Evolutionary conservation across 2,329 filamentous ascomycete species (phyloP).

Genomic region (Fusarium abutilonis): DNA sequence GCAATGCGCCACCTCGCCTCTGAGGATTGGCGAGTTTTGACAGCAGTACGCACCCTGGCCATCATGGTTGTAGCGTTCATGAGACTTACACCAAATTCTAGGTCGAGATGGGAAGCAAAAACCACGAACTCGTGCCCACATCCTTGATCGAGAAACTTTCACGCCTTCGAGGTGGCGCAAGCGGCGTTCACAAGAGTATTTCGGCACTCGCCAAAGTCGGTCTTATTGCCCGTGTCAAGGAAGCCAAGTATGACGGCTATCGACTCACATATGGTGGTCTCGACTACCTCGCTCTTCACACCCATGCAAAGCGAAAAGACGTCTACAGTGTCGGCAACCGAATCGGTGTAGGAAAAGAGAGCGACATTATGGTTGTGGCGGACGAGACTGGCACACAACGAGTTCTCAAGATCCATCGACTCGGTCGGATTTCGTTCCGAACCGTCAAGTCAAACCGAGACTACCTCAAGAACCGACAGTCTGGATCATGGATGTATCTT

Average conservation of each 20-base stretch:
- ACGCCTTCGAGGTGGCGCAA: slow-evolving; percentile 79
- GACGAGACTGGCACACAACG: slow-evolving; percentile 78
- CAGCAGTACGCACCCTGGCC: slow-evolving; percentile 72
- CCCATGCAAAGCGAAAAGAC: slow-evolving; percentile 79
- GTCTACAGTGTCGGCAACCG: slow-evolving; percentile 94
- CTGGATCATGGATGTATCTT: slow-evolving; percentile 98
- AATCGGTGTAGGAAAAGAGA: slow-evolving; percentile 97
- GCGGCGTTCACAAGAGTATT: slow-evolving; percentile 85
- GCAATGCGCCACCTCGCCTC: slow-evolving; percentile 89
- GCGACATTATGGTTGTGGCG: slow-evolving; percentile 94
- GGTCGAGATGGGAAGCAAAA: slow-evolving; percentile 94
- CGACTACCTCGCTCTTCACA: slow-evolving; percentile 95
- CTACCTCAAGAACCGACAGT: slow-evolving; percentile 83
- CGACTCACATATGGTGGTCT: slow-evolving; percentile 95
- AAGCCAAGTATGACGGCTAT: slow-evolving; percentile 97
- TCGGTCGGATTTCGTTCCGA: slow-evolving; percentile 96
- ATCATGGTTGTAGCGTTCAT: slow-evolving; percentile 46
- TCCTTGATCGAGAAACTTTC: slow-evolving; percentile 85
- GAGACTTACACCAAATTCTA: slow-evolving; percentile 54
- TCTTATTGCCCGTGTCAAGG: slow-evolving; percentile 91
- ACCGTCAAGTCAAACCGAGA: slow-evolving; percentile 96
- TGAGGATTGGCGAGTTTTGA: slow-evolving; percentile 95
- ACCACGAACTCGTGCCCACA: slow-evolving; percentile 96
- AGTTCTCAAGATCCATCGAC: slow-evolving; percentile 93
- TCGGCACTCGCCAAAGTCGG: slow-evolving; percentile 91